phyloP scores from a whole-genome alignment of 495 filamentous ascomycete genomes.

The Aspergillus cavernicola region DNA sequence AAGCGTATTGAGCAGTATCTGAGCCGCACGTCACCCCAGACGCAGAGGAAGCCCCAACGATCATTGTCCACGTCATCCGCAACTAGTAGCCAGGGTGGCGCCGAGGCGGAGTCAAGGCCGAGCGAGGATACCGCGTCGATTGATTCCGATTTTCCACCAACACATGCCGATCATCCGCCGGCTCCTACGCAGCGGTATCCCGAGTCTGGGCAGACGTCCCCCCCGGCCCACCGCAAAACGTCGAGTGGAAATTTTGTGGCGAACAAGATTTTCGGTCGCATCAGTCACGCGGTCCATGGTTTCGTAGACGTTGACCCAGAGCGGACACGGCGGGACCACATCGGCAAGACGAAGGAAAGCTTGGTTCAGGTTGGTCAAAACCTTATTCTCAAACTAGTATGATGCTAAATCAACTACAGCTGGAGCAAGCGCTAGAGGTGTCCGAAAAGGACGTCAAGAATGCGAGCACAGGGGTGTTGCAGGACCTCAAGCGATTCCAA shows the following conservation, averaged over 20 bases:
- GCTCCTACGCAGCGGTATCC: constrained; percentile 43
- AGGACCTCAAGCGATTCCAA: constrained; percentile 90
- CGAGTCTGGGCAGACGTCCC: constrained; percentile 24
- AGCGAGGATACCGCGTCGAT: constrained; percentile 74
- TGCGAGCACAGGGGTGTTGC: constrained; percentile 77
- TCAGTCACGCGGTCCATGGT: constrained; percentile 92
- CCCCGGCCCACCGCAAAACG: constrained; percentile 62
- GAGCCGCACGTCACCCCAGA: constrained; percentile 55
- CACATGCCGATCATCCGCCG: constrained; percentile 70
- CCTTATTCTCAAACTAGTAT: background rate
- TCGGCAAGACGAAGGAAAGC: constrained; percentile 86
- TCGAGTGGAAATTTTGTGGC: constrained; percentile 76
- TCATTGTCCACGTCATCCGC: constrained; percentile 59
- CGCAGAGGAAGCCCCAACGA: constrained; percentile 52
- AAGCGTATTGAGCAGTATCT: constrained; percentile 91
- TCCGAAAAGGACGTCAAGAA: constrained; percentile 88
- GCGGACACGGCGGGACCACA: constrained; percentile 83
- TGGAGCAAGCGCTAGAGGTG: constrained; percentile 85
- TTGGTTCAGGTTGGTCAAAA: constrained; percentile 50
- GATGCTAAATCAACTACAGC: constrained; percentile 41
- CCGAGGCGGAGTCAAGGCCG: constrained; percentile 37
- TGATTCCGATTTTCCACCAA: constrained; percentile 92
- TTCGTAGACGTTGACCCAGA: constrained; percentile 96
- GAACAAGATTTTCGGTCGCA: constrained; percentile 90
- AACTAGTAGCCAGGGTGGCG: constrained; percentile 43